Conservation (phyloP, 2,329 filamentous ascomycete species). For the Pseudogymnoascus sp. region DNA sequence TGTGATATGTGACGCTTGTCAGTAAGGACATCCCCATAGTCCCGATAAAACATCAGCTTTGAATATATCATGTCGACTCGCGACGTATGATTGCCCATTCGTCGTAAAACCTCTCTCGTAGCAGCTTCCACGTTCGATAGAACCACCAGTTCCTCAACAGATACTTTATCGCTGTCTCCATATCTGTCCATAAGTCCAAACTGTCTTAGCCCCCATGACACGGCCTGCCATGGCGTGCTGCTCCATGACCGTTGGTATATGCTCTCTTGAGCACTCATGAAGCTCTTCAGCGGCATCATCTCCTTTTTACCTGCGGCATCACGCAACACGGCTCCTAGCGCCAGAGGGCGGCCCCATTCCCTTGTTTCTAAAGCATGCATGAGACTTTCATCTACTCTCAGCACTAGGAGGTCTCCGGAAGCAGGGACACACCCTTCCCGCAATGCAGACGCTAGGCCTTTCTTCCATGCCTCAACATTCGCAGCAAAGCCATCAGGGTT, state of each 20-base stretch:
- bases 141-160: slow-evolving; percentile 56
- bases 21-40: slow-evolving; percentile 46
- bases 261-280: slow-evolving; percentile 55
- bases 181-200: slow-evolving; percentile 50
- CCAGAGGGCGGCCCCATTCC: slow-evolving; percentile 73
- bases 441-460: slow-evolving; percentile 61
- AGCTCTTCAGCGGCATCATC: slow-evolving; percentile 63
- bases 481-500: slow-evolving; percentile 82
- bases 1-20: slow-evolving; percentile 46
- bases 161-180: slow-evolving; percentile 45
- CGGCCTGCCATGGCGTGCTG: slow-evolving; percentile 54
- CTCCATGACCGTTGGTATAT: slow-evolving; percentile 64
- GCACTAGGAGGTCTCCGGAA: slow-evolving; percentile 40
- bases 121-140: slow-evolving; percentile 53
- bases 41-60: slow-evolving; percentile 52
- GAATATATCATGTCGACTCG: slow-evolving; percentile 62
- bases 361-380: slow-evolving; percentile 63
- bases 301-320: slow-evolving; percentile 64
- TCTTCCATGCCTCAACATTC: slow-evolving; percentile 72
- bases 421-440: slow-evolving; percentile 46
- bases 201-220: slow-evolving; percentile 68
- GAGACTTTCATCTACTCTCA: slow-evolving; percentile 54
- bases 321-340: slow-evolving; percentile 65
- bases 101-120: slow-evolving; percentile 44
- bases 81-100: slow-evolving; percentile 34